phyloP scores from a whole-genome alignment of 2,329 filamentous ascomycete genomes.

The Camptophora hylomeconis region DNA sequence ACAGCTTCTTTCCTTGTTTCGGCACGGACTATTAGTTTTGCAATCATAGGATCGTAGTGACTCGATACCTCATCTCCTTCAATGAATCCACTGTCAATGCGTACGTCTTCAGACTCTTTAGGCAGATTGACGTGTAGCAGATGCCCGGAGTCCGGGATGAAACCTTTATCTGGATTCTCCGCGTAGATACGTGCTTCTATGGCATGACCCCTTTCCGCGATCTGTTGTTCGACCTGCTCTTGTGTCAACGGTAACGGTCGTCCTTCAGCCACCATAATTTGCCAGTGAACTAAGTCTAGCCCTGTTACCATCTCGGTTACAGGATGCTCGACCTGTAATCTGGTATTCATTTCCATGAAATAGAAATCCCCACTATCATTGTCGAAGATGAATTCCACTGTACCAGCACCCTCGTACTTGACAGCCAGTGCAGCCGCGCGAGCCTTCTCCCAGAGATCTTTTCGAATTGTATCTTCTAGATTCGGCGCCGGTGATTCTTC shows the following conservation, averaged over 20 bases:
- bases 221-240: conserved; percentile 52
- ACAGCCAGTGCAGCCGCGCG: conserved; percentile 50
- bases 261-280: conserved; percentile 72
- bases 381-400: conserved; percentile 58
- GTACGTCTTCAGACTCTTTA: conserved; percentile 49
- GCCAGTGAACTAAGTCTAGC: conserved; percentile 83
- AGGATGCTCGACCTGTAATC: conserved; percentile 91
- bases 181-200: conserved; percentile 96
- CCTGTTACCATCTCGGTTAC: conserved; percentile 73
- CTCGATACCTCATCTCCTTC: conserved; percentile 85
- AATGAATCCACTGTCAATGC: conserved; percentile 87
- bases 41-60: conserved; percentile 97
- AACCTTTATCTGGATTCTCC: conserved; percentile 81
- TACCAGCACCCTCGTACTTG: conserved; percentile 52
- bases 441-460: conserved; percentile 54
- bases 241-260: conserved; percentile 54
- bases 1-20: conserved; percentile 67
- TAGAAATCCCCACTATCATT: conserved; percentile 54
- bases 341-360: conserved; percentile 64
- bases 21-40: conserved; percentile 87
- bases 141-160: conserved; percentile 85
- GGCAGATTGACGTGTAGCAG: conserved; percentile 74
- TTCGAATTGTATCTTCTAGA: conserved; percentile 43
- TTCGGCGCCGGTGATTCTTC: conserved; percentile 55
- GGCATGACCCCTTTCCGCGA: conserved; percentile 63